These are phyloP conservation scores for Boletus chippewaensis DNA, from an alignment of 1,284 basidiomycete species.

Conservation along the genomic window DNA sequence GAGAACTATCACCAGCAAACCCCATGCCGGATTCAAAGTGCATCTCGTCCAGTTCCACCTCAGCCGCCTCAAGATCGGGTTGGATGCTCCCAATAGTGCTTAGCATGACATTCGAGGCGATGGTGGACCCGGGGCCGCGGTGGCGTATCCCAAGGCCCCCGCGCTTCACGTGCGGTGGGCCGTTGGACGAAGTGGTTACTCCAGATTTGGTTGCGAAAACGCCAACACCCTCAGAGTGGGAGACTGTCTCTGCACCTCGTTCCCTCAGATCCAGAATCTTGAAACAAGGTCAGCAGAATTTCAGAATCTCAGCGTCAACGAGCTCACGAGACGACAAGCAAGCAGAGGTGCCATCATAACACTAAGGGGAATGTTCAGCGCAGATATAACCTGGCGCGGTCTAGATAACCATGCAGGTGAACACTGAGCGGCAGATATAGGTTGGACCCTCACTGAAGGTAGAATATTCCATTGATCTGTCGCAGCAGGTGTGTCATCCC, in stretches of 20 bases:
- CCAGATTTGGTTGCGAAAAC: constrained; percentile 56
- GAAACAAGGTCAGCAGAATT: constrained; percentile 4
- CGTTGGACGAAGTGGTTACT: constrained; percentile 43
- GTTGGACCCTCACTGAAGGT: constrained; percentile 54
- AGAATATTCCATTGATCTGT: constrained; percentile 72
- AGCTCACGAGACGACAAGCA: constrained; percentile 61
- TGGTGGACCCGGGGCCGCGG: constrained; percentile 34
- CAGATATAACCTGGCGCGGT: constrained; percentile 72
- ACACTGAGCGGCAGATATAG: background rate
- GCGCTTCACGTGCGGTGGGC: constrained; percentile 33
- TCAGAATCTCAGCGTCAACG: background rate
- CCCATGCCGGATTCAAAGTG: constrained; percentile 36
- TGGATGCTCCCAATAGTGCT: constrained; percentile 63
- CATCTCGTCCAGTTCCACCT: constrained; percentile 51
- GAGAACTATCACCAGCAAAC: constrained; percentile 31
- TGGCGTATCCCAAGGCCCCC: constrained; percentile 34
- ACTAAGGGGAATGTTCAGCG: constrained; percentile 78
- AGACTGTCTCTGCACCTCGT: constrained; percentile 66
- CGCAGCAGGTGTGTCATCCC: constrained; percentile 4
- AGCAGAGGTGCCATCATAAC: constrained; percentile 78
- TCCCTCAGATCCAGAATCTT: constrained; percentile 75
- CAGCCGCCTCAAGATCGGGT: constrained; percentile 47
- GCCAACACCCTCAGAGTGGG: constrained; percentile 58
- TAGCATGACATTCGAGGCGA: constrained; percentile 57
- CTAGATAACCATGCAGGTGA: constrained; percentile 33